These are phyloP conservation scores for Inga oerstediana DNA, from an alignment of 306 rosid species.

Conservation along the genomic window DNA sequence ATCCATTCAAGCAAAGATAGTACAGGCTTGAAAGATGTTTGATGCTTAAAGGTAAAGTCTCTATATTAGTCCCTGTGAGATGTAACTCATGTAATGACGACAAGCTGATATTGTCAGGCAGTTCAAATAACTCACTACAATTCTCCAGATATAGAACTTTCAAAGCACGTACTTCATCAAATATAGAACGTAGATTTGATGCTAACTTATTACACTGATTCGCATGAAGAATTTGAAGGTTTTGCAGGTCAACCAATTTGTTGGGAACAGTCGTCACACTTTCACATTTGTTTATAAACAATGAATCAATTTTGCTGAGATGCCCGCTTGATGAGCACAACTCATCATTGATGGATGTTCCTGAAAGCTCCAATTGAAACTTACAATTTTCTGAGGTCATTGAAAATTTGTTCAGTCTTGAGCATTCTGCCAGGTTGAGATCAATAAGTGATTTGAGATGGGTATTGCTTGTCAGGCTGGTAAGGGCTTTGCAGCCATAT, in stretches of 20 bases:
- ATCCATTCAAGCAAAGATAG: neutral
- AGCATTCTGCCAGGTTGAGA: neutral
- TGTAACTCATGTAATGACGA: neutral
- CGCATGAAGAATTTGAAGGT: neutral
- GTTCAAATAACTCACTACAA: neutral
- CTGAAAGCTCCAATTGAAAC: neutral
- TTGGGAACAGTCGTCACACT: neutral
- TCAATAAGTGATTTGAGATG: neutral
- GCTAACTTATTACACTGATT: neutral
- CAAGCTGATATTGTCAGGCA: neutral
- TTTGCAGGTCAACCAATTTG: neutral
- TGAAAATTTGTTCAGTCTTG: neutral
- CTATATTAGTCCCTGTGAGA: neutral
- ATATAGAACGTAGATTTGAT: neutral
- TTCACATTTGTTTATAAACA: neutral
- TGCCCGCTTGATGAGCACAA: neutral
- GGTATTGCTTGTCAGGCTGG: neutral
- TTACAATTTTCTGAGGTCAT: neutral
- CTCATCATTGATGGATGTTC: neutral
- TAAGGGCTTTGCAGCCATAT: neutral
- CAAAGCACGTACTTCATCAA: neutral
- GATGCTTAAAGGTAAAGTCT: neutral
- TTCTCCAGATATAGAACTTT: no score
- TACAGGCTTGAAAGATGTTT: neutral
- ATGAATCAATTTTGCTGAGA: neutral